Evolutionary conservation across 768 basidiomycete species (phyloP).

Genomic region (Amanita thiersii): DNA sequence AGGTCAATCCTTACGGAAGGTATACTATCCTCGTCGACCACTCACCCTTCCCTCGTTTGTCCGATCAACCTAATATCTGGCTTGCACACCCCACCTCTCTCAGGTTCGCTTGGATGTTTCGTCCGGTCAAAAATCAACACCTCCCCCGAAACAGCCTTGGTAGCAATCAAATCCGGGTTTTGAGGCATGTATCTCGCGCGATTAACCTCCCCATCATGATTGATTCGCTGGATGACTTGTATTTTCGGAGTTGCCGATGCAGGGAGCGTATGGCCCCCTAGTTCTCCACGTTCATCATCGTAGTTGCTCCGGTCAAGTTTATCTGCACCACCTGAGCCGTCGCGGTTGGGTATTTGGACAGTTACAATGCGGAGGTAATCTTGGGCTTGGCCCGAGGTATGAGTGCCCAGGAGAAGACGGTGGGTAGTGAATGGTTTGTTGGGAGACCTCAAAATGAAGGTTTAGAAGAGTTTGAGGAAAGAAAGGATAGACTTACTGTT

Average conservation of each 20-base stretch:
- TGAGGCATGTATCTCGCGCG: conserved; percentile 99
- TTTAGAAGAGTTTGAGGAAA: neutral
- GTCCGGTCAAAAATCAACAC: conserved; percentile 95
- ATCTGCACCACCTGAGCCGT: conserved; percentile 51
- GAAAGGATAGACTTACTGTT: conserved; percentile 53
- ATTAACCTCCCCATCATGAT: conserved; percentile 94
- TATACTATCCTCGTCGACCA: conserved; percentile 12
- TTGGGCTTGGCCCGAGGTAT: conserved; percentile 90
- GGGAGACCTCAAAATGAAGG: conserved; percentile 48
- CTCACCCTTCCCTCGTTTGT: conserved; percentile 89
- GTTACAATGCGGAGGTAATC: conserved; percentile 96
- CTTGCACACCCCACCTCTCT: conserved; percentile 73
- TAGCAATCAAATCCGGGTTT: conserved; percentile 94
- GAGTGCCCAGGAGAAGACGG: conserved; percentile 91
- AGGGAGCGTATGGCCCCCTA: conserved; percentile 85
- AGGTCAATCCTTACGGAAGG: conserved; percentile 10
- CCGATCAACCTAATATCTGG: conserved; percentile 90
- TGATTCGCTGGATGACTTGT: conserved; percentile 88
- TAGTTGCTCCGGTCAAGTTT: conserved; percentile 76
- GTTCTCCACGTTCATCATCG: conserved; percentile 89
- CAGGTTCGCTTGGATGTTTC: conserved; percentile 91
- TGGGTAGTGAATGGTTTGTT: conserved; percentile 95
- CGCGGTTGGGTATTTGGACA: conserved; percentile 85
- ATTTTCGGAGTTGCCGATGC: conserved; percentile 64
- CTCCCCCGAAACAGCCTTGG: conserved; percentile 86